Evolutionary conservation across 768 basidiomycete genomes (phyloP).

Genomic region (Naematelia encephala): DNA sequence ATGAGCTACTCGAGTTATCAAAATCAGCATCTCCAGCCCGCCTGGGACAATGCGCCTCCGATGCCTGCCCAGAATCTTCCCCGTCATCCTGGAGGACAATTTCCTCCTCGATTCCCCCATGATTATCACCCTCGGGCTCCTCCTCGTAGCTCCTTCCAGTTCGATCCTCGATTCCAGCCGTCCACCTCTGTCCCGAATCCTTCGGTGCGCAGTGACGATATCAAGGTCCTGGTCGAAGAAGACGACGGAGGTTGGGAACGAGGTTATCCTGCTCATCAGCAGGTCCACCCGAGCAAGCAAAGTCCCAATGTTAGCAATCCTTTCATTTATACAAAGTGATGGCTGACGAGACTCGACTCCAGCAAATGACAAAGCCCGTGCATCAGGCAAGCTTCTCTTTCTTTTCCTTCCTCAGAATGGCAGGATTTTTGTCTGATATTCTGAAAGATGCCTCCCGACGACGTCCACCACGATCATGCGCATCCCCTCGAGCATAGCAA

Average conservation of each 20-base stretch:
- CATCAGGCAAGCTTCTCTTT: not conserved
- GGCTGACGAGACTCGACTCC: not conserved
- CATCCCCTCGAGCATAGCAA: too few species aligned
- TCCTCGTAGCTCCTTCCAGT: not conserved
- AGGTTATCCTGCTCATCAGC: not conserved
- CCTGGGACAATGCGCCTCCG: not conserved
- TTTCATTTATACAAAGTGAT: not conserved
- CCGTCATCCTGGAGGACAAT: not conserved
- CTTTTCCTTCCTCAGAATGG: slow-evolving; percentile 1
- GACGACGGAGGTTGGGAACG: not conserved
- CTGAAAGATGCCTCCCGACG: not conserved
- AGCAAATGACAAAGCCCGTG: not conserved
- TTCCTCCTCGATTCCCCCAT: not conserved
- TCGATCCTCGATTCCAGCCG: not conserved
- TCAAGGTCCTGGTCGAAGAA: not conserved
- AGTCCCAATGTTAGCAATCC: not conserved
- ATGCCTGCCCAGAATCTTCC: not conserved
- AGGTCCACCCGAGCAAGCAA: too few species aligned
- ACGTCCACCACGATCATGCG: too few species aligned
- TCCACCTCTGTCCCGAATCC: too few species aligned
- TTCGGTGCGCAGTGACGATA: not conserved
- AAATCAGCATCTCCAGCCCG: not conserved
- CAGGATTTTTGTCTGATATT: not conserved
- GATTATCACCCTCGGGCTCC: not conserved
- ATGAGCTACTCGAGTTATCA: too few species aligned